Conservation (phyloP, 2,329 filamentous ascomycete species). For the Aspergillus oerlinghausenensis region DNA sequence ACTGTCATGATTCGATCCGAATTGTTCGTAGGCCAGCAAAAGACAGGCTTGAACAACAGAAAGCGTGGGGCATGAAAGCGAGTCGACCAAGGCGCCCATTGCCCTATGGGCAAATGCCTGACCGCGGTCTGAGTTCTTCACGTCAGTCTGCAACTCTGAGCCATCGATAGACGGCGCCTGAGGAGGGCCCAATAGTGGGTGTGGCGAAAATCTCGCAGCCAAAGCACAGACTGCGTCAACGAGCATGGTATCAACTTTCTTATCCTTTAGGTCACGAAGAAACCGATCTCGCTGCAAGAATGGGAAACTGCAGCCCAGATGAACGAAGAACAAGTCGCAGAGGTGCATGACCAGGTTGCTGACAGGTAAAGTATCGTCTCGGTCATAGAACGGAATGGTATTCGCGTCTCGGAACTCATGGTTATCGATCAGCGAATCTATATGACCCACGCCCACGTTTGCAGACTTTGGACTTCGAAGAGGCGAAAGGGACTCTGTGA, state of each 20-base stretch:
- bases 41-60: slow-evolving; percentile 80
- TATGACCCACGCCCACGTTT: slow-evolving; percentile 15
- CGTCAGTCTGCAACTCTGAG: slow-evolving; percentile 26
- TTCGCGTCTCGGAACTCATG: slow-evolving; percentile 32
- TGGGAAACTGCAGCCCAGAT: slow-evolving; percentile 80
- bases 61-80: slow-evolving; percentile 75
- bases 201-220: slow-evolving; percentile 71
- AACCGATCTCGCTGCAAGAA: slow-evolving; percentile 73
- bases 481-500: slow-evolving; percentile 33
- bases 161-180: slow-evolving; percentile 50
- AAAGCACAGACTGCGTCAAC: slow-evolving; percentile 83
- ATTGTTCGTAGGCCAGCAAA: slow-evolving; percentile 81
- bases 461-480: slow-evolving; percentile 30
- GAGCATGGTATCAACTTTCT: slow-evolving; percentile 75
- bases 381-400: slow-evolving; percentile 68
- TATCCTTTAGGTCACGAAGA: slow-evolving; percentile 70
- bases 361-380: slow-evolving; percentile 64
- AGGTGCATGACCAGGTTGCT: slow-evolving; percentile 71
- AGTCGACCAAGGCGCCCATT: slow-evolving; percentile 76
- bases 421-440: slow-evolving; percentile 18
- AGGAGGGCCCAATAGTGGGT: slow-evolving; percentile 47
- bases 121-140: slow-evolving; percentile 62
- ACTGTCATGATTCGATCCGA: slow-evolving; percentile 82
- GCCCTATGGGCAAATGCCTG: slow-evolving; percentile 75
- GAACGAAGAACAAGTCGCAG: slow-evolving; percentile 73